A percentile compares a stretch with the other conserved stretches of the same genome.
Conservation (phyloP, 192 early-diverging fungal species). For the Umbelopsis ramanniana region DNA sequence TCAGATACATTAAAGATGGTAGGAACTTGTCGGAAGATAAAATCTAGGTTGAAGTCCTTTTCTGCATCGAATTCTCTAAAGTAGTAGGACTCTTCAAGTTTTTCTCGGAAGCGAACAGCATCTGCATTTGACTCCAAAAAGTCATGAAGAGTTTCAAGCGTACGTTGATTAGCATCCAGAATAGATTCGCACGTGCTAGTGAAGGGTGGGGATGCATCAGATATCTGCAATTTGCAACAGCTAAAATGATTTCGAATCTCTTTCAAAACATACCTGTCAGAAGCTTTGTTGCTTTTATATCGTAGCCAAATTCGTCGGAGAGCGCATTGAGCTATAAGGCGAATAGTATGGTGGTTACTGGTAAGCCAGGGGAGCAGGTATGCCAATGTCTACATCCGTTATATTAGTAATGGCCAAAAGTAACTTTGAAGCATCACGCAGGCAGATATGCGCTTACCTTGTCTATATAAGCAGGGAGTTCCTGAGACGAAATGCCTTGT, state of each 20-base stretch:
- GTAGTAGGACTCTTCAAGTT: slow-evolving; percentile 49
- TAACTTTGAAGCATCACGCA: not conserved
- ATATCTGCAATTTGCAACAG: not conserved
- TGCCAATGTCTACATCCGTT: slow-evolving; percentile 18
- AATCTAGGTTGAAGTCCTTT: slow-evolving; percentile 56
- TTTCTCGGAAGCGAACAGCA: slow-evolving; percentile 45
- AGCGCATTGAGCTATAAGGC: slow-evolving; percentile 28
- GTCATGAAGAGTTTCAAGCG: slow-evolving; percentile 26
- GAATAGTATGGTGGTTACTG: slow-evolving; percentile 39
- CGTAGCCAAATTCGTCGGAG: slow-evolving; percentile 3
- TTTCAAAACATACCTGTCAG: not conserved
- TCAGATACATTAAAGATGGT: slow-evolving; percentile 43
- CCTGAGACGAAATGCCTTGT: slow-evolving; percentile 27
- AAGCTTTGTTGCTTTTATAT: not conserved
- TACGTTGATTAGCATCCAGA: slow-evolving; percentile 2
- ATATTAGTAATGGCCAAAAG: too few relatives aligned
- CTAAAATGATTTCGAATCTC: not conserved
- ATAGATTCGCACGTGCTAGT: not conserved
- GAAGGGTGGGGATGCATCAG: not conserved
- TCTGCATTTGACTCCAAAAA: slow-evolving; percentile 50
- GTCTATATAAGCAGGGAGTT: slow-evolving; percentile 32
- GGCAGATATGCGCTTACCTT: slow-evolving; percentile 23
- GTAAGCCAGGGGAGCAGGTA: slow-evolving; percentile 37
- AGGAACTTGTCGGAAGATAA: slow-evolving; percentile 52
- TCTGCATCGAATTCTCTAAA: slow-evolving; percentile 52